A percentile compares a stretch with the other conserved stretches of the same genome.
phyloP scores from a whole-genome alignment of 2,329 filamentous ascomycete species.

The Fusarium bactridioides region DNA sequence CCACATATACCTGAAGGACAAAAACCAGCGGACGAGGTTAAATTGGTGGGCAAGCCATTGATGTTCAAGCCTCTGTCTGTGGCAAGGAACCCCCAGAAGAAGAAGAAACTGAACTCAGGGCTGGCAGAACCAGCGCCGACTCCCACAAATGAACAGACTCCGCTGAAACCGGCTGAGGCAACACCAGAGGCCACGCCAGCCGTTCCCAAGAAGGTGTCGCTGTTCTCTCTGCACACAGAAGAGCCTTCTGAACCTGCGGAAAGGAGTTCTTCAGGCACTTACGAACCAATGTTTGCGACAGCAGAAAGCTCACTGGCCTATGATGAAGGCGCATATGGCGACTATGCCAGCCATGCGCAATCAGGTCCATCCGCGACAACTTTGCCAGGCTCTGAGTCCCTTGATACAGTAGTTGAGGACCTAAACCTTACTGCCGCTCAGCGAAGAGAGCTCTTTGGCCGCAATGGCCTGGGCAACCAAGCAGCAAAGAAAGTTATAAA shows the following conservation, averaged over 20 bases:
- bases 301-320: slow-evolving; percentile 32
- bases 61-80: slow-evolving; percentile 93
- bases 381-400: slow-evolving; percentile 56
- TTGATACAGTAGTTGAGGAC: slow-evolving; percentile 76
- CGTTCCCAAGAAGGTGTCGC: slow-evolving; percentile 64
- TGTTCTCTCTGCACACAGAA: slow-evolving; percentile 71
- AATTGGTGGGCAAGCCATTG: slow-evolving; percentile 78
- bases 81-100: slow-evolving; percentile 75
- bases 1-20: slow-evolving; percentile 64
- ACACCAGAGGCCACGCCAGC: slow-evolving; percentile 15
- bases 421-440: slow-evolving; percentile 81
- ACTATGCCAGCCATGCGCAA: slow-evolving; percentile 44
- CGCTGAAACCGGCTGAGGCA: slow-evolving; percentile 30
- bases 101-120: slow-evolving; percentile 56
- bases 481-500: slow-evolving; percentile 71
- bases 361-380: slow-evolving; percentile 44
- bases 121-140: slow-evolving; percentile 14
- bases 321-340: slow-evolving; percentile 40
- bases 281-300: slow-evolving; percentile 61
- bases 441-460: slow-evolving; percentile 85
- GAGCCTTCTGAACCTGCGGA: slow-evolving; percentile 42
- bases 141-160: slow-evolving; percentile 11
- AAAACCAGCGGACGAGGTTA: slow-evolving; percentile 69
- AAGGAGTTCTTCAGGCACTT: slow-evolving; percentile 45
- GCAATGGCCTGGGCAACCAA: slow-evolving; percentile 54